Evolutionary conservation across 169 alveolate genomes (phyloP), one percentile per base, ranked within the genome.

Genomic region (Eimeria maxima): DNA sequence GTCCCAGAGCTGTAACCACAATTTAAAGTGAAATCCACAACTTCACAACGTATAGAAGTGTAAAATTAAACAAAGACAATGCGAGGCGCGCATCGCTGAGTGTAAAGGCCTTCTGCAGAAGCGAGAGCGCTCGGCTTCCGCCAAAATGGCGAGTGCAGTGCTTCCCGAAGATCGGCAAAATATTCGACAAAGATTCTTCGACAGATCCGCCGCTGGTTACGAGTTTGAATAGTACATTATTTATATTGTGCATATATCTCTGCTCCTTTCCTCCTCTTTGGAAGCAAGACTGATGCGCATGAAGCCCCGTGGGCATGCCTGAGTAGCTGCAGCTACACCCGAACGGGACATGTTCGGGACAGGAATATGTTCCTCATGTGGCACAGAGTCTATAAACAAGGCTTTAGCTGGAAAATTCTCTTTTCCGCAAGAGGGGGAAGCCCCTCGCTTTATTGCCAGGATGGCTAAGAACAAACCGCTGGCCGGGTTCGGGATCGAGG

Each of bases 401-500:
- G 63, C 60, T 18, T 38, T 44, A 3, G 8, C 3, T 45, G 42
- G 60, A 20, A 13, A 33, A 4, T 11, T 42, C 18, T 76, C 45
- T 45, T 22, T 38, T 74, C 20, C 42, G 87, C 42, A 42, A 45
- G 65, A 44, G 87, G 87, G 60, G 87, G 60, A 22, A 24, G 7
- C 20, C 60, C 87, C 60, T 45, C 87, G 44, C 60, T 42, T 45
- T 3, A 44, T 76, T 63, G 42, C 63, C 87, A 76, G 60, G 87
- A 76, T 76, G 87, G 60, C 87, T 44, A 63, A 7, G 18, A 45
- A 20, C 42, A 76, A 76, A 24, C 42, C 87, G 44, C 29, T 20
- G 60, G 16, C 87, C 38, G 87, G 87, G 63, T 22, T 44, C 42
- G 87, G 63, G 87, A 45, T 24, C 44, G 65, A 45, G 20, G 87